These are phyloP conservation scores for Saururus chinensis DNA, from an alignment of 164 flowering plant genomes.

Conservation along the genomic window DNA sequence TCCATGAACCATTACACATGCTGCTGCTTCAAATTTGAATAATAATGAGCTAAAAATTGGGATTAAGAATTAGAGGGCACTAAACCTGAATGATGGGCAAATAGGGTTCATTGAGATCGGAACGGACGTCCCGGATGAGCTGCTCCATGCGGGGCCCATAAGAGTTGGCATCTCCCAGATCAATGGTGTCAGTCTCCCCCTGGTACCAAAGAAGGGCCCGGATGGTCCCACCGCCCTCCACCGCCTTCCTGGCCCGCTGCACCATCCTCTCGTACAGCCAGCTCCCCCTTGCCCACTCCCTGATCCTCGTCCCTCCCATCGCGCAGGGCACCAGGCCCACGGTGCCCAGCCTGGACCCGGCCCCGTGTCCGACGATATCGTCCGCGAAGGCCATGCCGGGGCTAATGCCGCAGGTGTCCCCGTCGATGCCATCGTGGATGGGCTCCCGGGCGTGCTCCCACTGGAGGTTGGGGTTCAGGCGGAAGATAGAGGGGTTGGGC, in stretches of 20 bases:
- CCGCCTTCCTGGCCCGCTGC: conserved; percentile 29
- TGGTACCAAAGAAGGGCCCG: conserved; percentile 60
- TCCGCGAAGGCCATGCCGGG: conserved; percentile 77
- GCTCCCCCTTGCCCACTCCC: conserved; percentile 43
- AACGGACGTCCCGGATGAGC: conserved; percentile 28
- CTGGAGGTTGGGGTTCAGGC: conserved; percentile 23
- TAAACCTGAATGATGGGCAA: conserved; percentile 70
- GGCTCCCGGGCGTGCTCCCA: conserved; percentile 71
- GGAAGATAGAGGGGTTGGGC: conserved; percentile 36
- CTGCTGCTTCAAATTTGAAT: too few relatives aligned
- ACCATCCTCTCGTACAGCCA: conserved; percentile 33
- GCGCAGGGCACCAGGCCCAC: conserved; percentile 74
- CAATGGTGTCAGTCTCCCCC: conserved; percentile 49
- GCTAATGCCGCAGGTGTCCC: conserved; percentile 54
- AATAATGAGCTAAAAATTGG: too few relatives aligned
- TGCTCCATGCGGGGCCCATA: conserved; percentile 12
- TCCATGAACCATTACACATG: too few relatives aligned
- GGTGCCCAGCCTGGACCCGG: conserved; percentile 31
- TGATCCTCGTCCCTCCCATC: conserved; percentile 54
- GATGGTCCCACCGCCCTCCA: conserved; percentile 32
- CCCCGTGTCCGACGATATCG: conserved; percentile 14
- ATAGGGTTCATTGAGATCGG: conserved; percentile 42
- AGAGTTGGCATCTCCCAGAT: conserved; percentile 23
- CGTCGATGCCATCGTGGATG: conserved; percentile 62
- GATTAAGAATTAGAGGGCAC: too few relatives aligned